Conservation (phyloP, 2,329 filamentous ascomycete species). For the Aspergillus viridinutans region DNA sequence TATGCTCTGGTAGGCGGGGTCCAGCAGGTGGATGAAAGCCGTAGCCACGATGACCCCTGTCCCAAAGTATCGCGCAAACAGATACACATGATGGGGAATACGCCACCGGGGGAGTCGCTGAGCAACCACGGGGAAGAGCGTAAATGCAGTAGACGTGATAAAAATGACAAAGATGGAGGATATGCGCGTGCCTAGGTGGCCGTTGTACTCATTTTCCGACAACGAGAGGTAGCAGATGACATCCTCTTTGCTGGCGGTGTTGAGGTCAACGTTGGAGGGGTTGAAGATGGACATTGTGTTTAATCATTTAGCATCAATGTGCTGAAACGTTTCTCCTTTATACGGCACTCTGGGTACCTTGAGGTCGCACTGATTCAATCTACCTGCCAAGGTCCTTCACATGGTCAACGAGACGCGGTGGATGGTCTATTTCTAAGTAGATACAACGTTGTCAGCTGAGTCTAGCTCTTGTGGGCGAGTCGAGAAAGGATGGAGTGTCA, state of each 20-base stretch:
- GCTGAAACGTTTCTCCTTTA: background rate
- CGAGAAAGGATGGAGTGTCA: too few species aligned
- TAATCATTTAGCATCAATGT: background rate
- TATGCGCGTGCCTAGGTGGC: constrained; percentile 42
- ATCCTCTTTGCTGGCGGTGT: constrained; percentile 38
- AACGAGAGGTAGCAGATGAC: constrained; percentile 50
- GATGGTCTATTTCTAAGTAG: too few species aligned
- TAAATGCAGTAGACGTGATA: constrained; percentile 38
- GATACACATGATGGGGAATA: constrained; percentile 42
- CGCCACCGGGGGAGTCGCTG: constrained; percentile 34
- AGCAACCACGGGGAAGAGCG: constrained; percentile 47
- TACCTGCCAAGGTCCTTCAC: background rate
- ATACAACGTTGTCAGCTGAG: background rate
- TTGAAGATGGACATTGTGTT: constrained; percentile 27
- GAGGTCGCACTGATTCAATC: background rate
- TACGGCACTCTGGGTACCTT: background rate
- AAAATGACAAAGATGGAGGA: constrained; percentile 45
- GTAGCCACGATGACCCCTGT: constrained; percentile 47
- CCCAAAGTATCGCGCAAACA: constrained; percentile 47
- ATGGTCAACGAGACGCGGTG: background rate
- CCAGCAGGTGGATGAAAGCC: constrained; percentile 46
- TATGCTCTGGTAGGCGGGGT: constrained; percentile 43
- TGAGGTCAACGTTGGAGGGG: constrained; percentile 43
- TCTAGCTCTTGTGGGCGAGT: too few species aligned
- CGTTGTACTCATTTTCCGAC: constrained; percentile 52